Conservation (phyloP, 2,329 filamentous ascomycete genomes). For the Aspergillus pseudoterreus region DNA sequence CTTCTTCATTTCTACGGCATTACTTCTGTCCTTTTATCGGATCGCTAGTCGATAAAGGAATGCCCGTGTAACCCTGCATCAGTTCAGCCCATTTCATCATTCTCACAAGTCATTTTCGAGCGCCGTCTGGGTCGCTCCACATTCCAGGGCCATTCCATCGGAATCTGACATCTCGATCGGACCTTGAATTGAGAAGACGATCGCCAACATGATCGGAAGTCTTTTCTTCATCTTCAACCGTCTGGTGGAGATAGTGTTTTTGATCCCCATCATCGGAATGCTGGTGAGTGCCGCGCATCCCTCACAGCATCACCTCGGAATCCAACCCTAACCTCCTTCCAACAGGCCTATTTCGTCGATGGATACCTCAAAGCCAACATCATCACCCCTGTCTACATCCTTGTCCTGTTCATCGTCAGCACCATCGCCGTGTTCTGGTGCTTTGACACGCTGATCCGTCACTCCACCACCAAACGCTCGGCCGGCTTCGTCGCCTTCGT, state of each 20-base stretch:
- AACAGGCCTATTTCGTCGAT: constrained; percentile 57
- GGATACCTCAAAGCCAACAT: constrained; percentile 54
- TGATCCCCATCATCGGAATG: constrained; percentile 63
- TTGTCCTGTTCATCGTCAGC: constrained; percentile 63
- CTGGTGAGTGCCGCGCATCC: constrained; percentile 37
- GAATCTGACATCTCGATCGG: constrained; percentile 1
- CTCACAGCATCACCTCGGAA: not conserved
- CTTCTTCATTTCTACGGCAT: not conserved
- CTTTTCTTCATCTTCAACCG: constrained; percentile 62
- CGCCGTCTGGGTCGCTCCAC: not conserved
- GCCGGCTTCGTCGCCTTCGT: constrained; percentile 58
- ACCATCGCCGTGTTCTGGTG: constrained; percentile 60
- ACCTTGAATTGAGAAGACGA: not conserved
- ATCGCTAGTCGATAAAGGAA: too few relatives aligned
- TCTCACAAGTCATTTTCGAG: too few relatives aligned
- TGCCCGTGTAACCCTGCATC: too few relatives aligned
- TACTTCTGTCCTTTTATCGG: too few relatives aligned
- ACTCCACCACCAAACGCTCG: constrained; percentile 56
- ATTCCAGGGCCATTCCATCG: constrained; percentile 1
- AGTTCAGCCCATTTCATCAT: too few relatives aligned
- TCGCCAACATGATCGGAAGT: constrained; percentile 47
- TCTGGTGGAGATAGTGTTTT: constrained; percentile 57
- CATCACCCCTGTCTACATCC: constrained; percentile 58
- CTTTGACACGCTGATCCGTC: constrained; percentile 58
- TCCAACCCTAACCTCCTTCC: constrained; percentile 1